Evolutionary conservation across 495 filamentous ascomycete species (phyloP), one percentile per base, ranked within the genome.

Genomic region (Podospora pseudocomata): DNA sequence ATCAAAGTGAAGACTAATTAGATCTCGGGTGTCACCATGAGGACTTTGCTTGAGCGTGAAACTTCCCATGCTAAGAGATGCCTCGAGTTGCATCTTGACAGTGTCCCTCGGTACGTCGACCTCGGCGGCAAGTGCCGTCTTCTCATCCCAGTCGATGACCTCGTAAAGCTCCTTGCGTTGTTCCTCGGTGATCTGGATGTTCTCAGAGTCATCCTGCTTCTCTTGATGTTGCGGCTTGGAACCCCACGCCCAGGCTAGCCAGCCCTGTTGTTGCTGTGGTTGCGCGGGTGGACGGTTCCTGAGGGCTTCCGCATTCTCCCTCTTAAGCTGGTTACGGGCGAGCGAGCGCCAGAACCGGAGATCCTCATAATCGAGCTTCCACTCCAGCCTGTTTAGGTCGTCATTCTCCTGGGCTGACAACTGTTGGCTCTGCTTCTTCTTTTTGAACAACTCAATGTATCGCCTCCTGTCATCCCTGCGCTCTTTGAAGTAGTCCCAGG

Each of bases 91-190:
- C 74, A 97, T 81, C 79, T 97, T 97, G 65, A 97, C 86, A 63
- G 91, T 92, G 68, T 99, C 96, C 59, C 90, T 87, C 0, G 95
- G 95, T 61, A 91, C 84, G 74, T 98, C 94, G 28, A 99, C 90
- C 65, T 89, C 89, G 69, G 95, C 94, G 0, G 92, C 83, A 39
- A 99, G 84, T 3, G 89, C 89, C 63, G 93, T 91, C 83, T 97
- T 97, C 80, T 99, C 95, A 72, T 99, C 92, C 91, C 93, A 99
- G 74, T 97, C 93, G 71, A 99, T 99, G 44, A 92, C 96, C 71
- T 92, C 91, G 74, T 99, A 99, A 9, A 99, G 86, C 81, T 98
- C 95, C 76, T 98, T 93, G 57, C 94, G 89, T 76, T 99, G 93
- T 77, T 97, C 88, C 65, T 99, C 96, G 1, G 92, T 94, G 86